Conservation (phyloP, 257 asterid genomes). For the Plantago major region DNA sequence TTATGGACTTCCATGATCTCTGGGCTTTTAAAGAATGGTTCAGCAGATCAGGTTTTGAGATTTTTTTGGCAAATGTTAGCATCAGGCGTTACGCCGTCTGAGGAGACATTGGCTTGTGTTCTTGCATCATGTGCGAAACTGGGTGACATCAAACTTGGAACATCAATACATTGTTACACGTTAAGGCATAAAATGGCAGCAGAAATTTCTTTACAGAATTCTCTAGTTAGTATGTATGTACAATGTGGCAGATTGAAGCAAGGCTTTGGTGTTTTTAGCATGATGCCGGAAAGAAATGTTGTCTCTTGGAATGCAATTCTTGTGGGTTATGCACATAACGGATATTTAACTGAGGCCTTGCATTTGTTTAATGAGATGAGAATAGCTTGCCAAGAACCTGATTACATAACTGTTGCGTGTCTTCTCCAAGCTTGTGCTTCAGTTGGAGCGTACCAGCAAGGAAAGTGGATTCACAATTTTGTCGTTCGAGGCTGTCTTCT, state of each 20-base stretch:
- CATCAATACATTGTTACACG: slow-evolving; percentile 58
- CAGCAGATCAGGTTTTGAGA: slow-evolving; percentile 50
- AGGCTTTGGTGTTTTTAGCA: slow-evolving; percentile 48
- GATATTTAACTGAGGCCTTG: slow-evolving; percentile 44
- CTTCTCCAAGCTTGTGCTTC: slow-evolving; percentile 86
- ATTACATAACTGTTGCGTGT: slow-evolving; percentile 59
- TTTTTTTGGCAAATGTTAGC: slow-evolving; percentile 51
- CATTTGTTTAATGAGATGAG: slow-evolving; percentile 65
- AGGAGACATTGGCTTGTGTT: slow-evolving; percentile 59
- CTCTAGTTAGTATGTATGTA: slow-evolving; percentile 74
- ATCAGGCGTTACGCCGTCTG: slow-evolving; percentile 43
- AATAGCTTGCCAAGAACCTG: slow-evolving; percentile 43
- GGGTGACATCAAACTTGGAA: slow-evolving; percentile 52
- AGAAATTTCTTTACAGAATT: slow-evolving; percentile 52
- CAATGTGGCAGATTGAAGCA: slow-evolving; percentile 61
- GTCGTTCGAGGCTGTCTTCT: slow-evolving; percentile 49
- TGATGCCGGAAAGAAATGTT: slow-evolving; percentile 56
- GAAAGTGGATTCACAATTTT: slow-evolving; percentile 74
- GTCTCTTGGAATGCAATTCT: slow-evolving; percentile 89
- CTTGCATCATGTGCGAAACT: slow-evolving; percentile 82
- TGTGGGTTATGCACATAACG: slow-evolving; percentile 62
- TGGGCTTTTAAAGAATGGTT: slow-evolving; percentile 71
- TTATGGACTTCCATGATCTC: slow-evolving; percentile 77
- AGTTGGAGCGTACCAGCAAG: slow-evolving; percentile 76
- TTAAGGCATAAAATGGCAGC: slow-evolving; percentile 45